Conservation (phyloP, 2,329 filamentous ascomycete genomes). For the Curvularia hawaiiensis region DNA sequence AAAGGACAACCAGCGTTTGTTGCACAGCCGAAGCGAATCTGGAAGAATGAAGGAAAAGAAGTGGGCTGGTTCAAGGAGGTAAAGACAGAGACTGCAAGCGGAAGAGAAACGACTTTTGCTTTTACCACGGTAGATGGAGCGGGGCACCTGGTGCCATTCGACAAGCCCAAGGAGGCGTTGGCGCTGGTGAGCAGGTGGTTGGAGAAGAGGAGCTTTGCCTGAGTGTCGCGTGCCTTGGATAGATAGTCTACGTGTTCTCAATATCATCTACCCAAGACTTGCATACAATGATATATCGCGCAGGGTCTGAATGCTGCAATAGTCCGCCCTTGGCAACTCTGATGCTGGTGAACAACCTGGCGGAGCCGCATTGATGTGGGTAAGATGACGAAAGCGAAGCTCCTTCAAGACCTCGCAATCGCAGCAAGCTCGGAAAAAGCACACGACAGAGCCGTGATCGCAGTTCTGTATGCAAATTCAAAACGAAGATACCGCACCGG, state of each 20-base stretch:
- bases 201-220: slow-evolving; percentile 38
- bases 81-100: slow-evolving; percentile 33
- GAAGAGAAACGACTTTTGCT: slow-evolving; percentile 41
- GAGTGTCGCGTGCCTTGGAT: slow-evolving; percentile 6
- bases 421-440: neutral
- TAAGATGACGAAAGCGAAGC: slow-evolving; percentile 7
- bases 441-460: slow-evolving; percentile 1
- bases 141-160: slow-evolving; percentile 51
- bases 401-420: slow-evolving; percentile 9
- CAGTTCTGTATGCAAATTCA: slow-evolving; percentile 7
- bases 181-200: slow-evolving; percentile 39
- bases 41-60: slow-evolving; percentile 31
- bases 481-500: slow-evolving; percentile 9
- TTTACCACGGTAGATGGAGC: slow-evolving; percentile 47
- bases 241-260: neutral
- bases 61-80: slow-evolving; percentile 46
- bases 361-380: slow-evolving; percentile 1
- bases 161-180: slow-evolving; percentile 41
- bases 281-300: neutral
- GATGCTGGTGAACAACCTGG: neutral
- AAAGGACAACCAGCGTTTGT: slow-evolving; percentile 53
- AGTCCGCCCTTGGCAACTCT: neutral
- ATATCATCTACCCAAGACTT: neutral
- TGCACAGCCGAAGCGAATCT: slow-evolving; percentile 35
- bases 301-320: neutral